phyloP scores from a whole-genome alignment of 257 asterid species.

The Henckelia pumila region DNA sequence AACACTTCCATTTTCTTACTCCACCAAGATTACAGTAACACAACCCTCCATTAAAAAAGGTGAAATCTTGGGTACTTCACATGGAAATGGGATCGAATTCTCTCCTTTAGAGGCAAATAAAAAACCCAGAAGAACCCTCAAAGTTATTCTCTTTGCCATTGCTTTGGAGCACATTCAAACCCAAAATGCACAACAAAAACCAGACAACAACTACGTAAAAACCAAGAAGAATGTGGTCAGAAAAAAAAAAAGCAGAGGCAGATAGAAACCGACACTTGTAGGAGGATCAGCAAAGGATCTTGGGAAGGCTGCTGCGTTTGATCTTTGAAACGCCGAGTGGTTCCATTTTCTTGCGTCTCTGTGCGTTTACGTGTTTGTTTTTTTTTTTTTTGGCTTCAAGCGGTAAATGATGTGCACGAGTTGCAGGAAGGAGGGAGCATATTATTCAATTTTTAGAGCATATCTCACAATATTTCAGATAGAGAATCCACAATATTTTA shows the following conservation, averaged over 20 bases:
- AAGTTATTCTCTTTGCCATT: background rate
- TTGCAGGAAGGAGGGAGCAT: too few species aligned
- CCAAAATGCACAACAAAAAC: constrained; percentile 22
- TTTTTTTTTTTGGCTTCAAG: too few species aligned
- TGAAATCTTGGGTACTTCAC: background rate
- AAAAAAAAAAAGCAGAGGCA: background rate
- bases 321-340: background rate
- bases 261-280: constrained; percentile 15
- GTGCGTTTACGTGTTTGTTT: too few species aligned
- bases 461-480: too few species aligned
- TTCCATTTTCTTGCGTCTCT: too few species aligned
- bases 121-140: background rate
- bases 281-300: constrained; percentile 7
- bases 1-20: background rate
- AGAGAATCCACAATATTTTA: too few species aligned
- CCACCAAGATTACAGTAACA: background rate
- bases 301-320: constrained; percentile 1
- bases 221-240: background rate
- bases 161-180: constrained; percentile 4
- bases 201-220: background rate
- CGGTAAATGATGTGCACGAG: too few species aligned
- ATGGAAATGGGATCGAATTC: background rate
- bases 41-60: background rate
- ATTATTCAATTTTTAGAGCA: too few species aligned
- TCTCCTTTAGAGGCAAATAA: too few species aligned